phyloP scores from a whole-genome alignment of 2,329 filamentous ascomycete genomes.

The Exophiala mesophila region DNA sequence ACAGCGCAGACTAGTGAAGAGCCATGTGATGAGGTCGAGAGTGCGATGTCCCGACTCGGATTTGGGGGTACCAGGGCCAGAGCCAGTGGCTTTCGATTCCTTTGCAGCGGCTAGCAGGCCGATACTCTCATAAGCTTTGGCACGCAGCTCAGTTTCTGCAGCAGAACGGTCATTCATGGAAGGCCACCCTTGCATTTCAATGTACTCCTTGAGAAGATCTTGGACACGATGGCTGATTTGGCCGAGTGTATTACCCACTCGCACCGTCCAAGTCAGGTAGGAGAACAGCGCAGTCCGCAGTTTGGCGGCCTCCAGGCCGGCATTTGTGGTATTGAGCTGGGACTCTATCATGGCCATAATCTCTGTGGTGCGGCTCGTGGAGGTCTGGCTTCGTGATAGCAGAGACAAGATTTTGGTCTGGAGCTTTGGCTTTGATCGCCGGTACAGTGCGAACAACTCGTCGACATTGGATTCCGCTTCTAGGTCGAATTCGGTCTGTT shows the following conservation, averaged over 20 bases:
- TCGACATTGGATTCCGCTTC: constrained; percentile 63
- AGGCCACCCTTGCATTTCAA: constrained; percentile 81
- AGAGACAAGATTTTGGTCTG: constrained; percentile 71
- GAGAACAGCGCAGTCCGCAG: constrained; percentile 77
- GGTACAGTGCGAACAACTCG: constrained; percentile 68
- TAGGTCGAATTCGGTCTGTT: constrained; percentile 64
- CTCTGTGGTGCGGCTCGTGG: constrained; percentile 63
- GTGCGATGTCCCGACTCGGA: constrained; percentile 46
- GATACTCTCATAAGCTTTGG: constrained; percentile 84
- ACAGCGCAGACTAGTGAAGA: constrained; percentile 74
- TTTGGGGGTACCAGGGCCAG: too few relatives aligned
- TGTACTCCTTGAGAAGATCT: constrained; percentile 69
- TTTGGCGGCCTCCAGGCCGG: constrained; percentile 69
- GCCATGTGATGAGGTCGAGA: constrained; percentile 63
- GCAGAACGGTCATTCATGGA: constrained; percentile 50
- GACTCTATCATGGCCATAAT: constrained; percentile 66
- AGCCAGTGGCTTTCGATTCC: constrained; percentile 39
- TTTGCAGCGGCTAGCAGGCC: constrained; percentile 66
- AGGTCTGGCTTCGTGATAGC: constrained; percentile 69
- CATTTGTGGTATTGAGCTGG: constrained; percentile 52
- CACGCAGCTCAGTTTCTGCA: constrained; percentile 64
- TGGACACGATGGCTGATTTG: constrained; percentile 56
- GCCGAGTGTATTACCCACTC: constrained; percentile 62
- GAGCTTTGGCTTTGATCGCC: constrained; percentile 64
- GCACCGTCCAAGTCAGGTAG: constrained; percentile 81